phyloP scores from a whole-genome alignment of 768 basidiomycete genomes.

The Suillus decipiens region DNA sequence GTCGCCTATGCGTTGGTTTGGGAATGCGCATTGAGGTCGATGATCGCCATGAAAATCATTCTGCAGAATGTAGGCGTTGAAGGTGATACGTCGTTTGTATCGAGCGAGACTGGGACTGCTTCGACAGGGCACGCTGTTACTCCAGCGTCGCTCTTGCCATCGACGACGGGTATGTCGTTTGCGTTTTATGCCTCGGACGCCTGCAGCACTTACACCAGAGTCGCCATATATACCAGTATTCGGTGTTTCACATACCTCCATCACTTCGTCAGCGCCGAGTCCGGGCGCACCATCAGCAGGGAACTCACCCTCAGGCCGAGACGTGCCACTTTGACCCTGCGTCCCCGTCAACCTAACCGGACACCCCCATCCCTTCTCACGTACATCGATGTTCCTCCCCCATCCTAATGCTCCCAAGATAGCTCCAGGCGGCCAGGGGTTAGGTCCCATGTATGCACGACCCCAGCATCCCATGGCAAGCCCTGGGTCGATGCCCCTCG shows the following conservation, averaged over 20 bases:
- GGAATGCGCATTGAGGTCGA: constrained; percentile 20
- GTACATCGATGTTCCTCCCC: constrained; percentile 50
- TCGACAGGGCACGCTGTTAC: constrained; percentile 12
- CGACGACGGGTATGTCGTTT: constrained; percentile 13
- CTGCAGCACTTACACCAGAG: neutral
- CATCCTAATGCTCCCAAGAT: constrained; percentile 58
- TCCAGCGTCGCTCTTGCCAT: constrained; percentile 14
- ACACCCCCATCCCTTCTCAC: constrained; percentile 29
- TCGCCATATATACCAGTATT: constrained; percentile 20
- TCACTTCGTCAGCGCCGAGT: constrained; percentile 15
- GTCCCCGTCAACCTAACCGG: constrained; percentile 24
- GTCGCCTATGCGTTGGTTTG: constrained; percentile 14
- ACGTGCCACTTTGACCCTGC: constrained; percentile 23
- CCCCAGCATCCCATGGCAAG: constrained; percentile 14
- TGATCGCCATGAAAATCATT: constrained; percentile 14
- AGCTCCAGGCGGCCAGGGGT: constrained; percentile 21
- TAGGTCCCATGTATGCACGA: constrained; percentile 64
- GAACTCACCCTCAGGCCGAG: neutral
- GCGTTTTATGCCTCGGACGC: constrained; percentile 16
- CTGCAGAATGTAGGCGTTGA: constrained; percentile 7
- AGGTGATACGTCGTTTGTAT: constrained; percentile 8
- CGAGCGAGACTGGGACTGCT: constrained; percentile 1
- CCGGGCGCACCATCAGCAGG: neutral
- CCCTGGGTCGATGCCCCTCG: constrained; percentile 8
- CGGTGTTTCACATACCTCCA: constrained; percentile 15